Evolutionary conservation across 2,329 filamentous ascomycete species (phyloP).

Genomic region (Beauveria pseudobassiana): DNA sequence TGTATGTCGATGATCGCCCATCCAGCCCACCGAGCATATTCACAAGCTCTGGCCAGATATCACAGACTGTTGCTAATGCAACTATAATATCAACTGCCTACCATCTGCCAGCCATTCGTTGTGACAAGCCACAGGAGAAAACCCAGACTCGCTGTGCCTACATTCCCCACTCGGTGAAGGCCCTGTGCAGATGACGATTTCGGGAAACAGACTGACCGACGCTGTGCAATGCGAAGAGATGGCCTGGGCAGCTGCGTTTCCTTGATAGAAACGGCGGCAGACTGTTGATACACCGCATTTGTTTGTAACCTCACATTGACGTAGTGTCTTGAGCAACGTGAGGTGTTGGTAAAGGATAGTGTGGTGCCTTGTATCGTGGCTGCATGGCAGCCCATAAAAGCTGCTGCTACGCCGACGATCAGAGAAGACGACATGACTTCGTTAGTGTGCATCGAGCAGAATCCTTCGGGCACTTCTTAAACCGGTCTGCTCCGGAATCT

Average conservation of each 20-base stretch:
- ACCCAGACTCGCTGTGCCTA: background rate
- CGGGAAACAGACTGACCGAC: background rate
- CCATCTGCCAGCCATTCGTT: background rate
- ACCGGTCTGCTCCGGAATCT: background rate
- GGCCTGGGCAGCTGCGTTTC: background rate
- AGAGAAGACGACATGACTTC: background rate
- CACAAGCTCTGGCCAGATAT: background rate
- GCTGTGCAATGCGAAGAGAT: background rate
- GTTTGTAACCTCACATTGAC: background rate
- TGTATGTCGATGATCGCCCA: background rate
- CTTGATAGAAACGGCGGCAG: background rate
- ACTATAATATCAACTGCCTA: background rate
- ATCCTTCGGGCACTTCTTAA: background rate
- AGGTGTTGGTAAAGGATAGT: background rate
- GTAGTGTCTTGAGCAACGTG: background rate
- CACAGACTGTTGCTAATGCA: background rate
- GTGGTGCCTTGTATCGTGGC: background rate
- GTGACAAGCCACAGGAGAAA: background rate
- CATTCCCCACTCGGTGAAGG: conserved; percentile 10
- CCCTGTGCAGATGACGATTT: background rate
- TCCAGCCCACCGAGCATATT: background rate
- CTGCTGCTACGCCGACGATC: background rate
- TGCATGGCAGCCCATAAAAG: background rate
- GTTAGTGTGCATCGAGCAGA: background rate
- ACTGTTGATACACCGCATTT: background rate